phyloP scores from a whole-genome alignment of 306 rosid species.

The Rosa rugosa region DNA sequence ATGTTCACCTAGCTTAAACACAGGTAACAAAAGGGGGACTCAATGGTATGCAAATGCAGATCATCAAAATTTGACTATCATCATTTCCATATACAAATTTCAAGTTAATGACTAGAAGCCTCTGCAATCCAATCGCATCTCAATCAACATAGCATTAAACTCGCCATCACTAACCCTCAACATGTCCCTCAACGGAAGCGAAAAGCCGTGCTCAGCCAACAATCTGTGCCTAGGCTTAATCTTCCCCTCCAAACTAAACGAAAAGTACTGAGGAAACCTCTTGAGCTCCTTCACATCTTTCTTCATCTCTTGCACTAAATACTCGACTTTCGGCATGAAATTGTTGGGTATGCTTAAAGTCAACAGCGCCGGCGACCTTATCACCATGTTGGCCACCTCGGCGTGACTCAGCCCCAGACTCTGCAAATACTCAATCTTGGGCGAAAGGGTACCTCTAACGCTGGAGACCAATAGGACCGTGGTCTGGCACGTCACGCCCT shows the following conservation, averaged over 20 bases:
- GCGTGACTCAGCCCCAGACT: conserved; percentile 43
- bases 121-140: conserved; percentile 39
- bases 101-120: conserved; percentile 17
- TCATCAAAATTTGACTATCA: not conserved
- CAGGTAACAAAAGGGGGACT: not conserved
- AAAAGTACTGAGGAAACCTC: conserved; percentile 75
- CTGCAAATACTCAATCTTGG: conserved; percentile 43
- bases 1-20: not conserved
- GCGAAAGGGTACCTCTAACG: conserved; percentile 43
- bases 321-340: conserved; percentile 54
- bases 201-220: conserved; percentile 43
- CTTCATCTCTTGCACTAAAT: conserved; percentile 61
- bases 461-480: conserved; percentile 44
- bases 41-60: not conserved
- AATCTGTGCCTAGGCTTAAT: conserved; percentile 58
- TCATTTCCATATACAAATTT: conserved; percentile 1
- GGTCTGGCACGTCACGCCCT: conserved; percentile 40
- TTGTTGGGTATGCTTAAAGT: conserved; percentile 58
- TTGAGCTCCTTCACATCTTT: conserved; percentile 57
- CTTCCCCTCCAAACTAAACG: conserved; percentile 76
- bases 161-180: conserved; percentile 68
- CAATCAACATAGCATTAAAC: conserved; percentile 49
- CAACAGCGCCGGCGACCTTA: conserved; percentile 77
- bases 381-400: conserved; percentile 60
- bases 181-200: conserved; percentile 58